phyloP scores from a whole-genome alignment of 495 filamentous ascomycete genomes.

The Delitschia confertaspora region DNA sequence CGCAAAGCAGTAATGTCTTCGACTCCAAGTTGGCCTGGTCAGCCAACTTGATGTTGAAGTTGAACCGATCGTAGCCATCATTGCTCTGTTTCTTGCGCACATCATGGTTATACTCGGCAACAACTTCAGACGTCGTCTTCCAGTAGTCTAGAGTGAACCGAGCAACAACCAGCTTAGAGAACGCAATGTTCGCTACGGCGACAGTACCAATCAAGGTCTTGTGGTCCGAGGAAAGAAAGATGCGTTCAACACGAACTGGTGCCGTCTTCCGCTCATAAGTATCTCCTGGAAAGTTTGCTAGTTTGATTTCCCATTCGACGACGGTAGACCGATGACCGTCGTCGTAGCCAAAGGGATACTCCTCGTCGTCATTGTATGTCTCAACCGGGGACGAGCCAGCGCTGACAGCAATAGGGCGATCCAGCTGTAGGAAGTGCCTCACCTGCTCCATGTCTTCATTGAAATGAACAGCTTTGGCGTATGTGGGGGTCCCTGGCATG shows the following conservation, averaged over 20 bases:
- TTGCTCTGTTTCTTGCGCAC: constrained; percentile 56
- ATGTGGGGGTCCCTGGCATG: constrained; percentile 95
- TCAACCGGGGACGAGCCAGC: constrained; percentile 92
- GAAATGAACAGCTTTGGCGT: constrained; percentile 91
- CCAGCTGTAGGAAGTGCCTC: constrained; percentile 85
- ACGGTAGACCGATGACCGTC: constrained; percentile 36
- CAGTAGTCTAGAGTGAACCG: constrained; percentile 95
- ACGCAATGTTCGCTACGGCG: constrained; percentile 79
- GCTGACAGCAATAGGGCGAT: constrained; percentile 88
- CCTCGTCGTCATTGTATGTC: constrained; percentile 65
- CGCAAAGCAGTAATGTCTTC: constrained; percentile 85
- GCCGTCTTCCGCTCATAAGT: constrained; percentile 50
- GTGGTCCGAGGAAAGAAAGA: constrained; percentile 80
- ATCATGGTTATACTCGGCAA: constrained; percentile 77
- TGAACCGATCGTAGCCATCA: constrained; percentile 75
- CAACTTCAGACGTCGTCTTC: constrained; percentile 94
- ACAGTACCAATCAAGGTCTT: constrained; percentile 74
- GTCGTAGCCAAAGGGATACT: constrained; percentile 73
- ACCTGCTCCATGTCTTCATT: constrained; percentile 92
- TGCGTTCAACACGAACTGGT: constrained; percentile 67
- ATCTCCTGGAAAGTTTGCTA: constrained; percentile 74
- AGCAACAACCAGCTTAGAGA: constrained; percentile 78
- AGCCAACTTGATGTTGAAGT: constrained; percentile 85
- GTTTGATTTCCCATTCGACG: constrained; percentile 79
- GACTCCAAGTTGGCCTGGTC: constrained; percentile 83